Evolutionary conservation across 2,329 filamentous ascomycete genomes (phyloP).

Genomic region (Alternaria hordeiaustralica): DNA sequence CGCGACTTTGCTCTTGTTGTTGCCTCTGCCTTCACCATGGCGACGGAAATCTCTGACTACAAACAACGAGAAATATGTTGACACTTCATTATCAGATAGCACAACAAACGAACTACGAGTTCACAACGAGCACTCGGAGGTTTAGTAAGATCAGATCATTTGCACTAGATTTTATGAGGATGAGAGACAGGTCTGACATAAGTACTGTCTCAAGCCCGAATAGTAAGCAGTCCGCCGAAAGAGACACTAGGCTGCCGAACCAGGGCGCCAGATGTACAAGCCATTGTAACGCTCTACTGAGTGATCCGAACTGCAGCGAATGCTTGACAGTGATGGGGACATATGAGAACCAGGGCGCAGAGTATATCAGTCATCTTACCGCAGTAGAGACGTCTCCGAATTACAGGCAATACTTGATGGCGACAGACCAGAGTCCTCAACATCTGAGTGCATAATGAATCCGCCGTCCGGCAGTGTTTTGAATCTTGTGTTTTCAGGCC

Average conservation of each 20-base stretch:
- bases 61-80: not conserved
- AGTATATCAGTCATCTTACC: not conserved
- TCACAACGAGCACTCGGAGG: not conserved
- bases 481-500: not conserved
- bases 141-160: not conserved
- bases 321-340: no score
- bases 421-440: not conserved
- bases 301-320: no score
- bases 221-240: not conserved
- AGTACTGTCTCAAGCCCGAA: not conserved
- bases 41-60: not conserved
- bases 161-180: not conserved
- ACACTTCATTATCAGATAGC: not conserved
- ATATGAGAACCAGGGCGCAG: not conserved
- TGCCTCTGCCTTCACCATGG: not conserved
- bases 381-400: not conserved
- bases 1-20: not conserved
- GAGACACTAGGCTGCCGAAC: no score
- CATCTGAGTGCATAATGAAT: not conserved
- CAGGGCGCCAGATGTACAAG: no score
- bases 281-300: no score
- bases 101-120: no score
- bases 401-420: not conserved
- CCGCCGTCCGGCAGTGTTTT: not conserved
- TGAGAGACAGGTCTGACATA: not conserved